Base-by-base conservation (phyloP, 495 filamentous ascomycete genomes). In the Aspergillus funiculosus region DNA sequence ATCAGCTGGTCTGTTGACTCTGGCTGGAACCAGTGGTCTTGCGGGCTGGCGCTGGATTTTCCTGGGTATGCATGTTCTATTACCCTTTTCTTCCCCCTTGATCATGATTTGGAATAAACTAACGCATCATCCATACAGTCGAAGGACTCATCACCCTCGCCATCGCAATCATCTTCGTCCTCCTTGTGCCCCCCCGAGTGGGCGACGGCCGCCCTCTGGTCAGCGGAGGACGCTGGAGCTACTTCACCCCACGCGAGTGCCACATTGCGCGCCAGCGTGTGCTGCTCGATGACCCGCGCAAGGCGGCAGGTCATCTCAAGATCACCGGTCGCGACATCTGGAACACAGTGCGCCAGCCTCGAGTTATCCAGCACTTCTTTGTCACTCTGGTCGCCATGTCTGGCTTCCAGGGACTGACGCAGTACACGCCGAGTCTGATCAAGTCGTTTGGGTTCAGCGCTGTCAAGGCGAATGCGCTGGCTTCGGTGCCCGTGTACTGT, bases 1-100 rank as follows among this genome's bases (percentile, higher is more conserved):
- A 41, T 76, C 69, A 1, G 70, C 69, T 15, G 75, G 68, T 7
- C 58, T 72, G n/a, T 62, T 79, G 8, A 62, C 68, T 27, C 68
- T 83, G 48, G 52, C 67, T 21, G 78, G 78, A 2, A 54, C 68
- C 10, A 44, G 55, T 37, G 74, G 73, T 0, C 48, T 79, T 4
- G 56, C 66, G 2, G 79, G 80, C 0, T 84, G 80, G 80, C 69
- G 73, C 43, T 83, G 80, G 80, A 67, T 84, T 4, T 82, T 82
- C 57, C 53, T 79, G 4, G 50, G 71, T 72, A 59, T 21, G 62
- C 2, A 10, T 30, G 28, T 2, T 10, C 3, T 11, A 30, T 2
- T n/a, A 1, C 14, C 14, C 20, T 19, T 15, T 7, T 21, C 9
- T 37, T 4, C 7, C 17, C 17, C 4, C 6, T 5, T n/a, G 0